Conservation (phyloP, 148 eudicot species). For the Arbutus unedo region DNA sequence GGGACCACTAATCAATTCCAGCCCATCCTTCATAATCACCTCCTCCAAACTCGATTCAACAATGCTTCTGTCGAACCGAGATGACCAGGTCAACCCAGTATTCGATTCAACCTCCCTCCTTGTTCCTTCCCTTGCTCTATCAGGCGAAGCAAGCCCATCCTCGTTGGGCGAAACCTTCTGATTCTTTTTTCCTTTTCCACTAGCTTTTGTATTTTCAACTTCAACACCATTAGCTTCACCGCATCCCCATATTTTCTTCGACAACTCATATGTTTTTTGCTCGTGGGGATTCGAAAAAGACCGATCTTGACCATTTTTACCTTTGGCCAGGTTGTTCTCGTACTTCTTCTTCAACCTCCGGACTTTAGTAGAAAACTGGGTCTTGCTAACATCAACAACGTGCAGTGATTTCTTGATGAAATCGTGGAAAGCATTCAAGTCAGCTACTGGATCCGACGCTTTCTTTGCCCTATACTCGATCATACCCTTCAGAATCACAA, state of each 20-base stretch:
- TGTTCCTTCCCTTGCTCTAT: constrained; percentile 1
- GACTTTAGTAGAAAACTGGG: constrained; percentile 44
- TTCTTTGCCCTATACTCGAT: constrained; percentile 31
- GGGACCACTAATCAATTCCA: constrained; percentile 22
- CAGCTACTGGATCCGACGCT: constrained; percentile 28
- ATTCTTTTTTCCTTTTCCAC: constrained; percentile 16
- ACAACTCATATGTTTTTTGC: constrained; percentile 32
- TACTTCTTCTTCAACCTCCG: constrained; percentile 57
- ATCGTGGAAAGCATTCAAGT: constrained; percentile 34
- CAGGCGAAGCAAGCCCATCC: not conserved
- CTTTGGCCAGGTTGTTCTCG: constrained; percentile 27
- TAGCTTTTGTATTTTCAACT: constrained; percentile 5
- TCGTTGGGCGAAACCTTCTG: not conserved
- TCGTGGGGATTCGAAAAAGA: constrained; percentile 48
- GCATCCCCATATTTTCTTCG: constrained; percentile 46
- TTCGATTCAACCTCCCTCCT: constrained; percentile 15
- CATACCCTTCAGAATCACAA: constrained; percentile 47
- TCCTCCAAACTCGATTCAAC: constrained; percentile 14
- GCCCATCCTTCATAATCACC: constrained; percentile 19
- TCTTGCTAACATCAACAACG: constrained; percentile 26
- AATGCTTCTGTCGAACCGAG: constrained; percentile 6
- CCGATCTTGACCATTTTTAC: constrained; percentile 27
- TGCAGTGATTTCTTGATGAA: constrained; percentile 38
- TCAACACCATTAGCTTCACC: not conserved
- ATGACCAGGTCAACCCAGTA: not conserved